Evolutionary conservation across 805 yeast genomes (phyloP), one percentile per base, ranked within the genome.

Genomic region (Pichia sporocuriosa): DNA sequence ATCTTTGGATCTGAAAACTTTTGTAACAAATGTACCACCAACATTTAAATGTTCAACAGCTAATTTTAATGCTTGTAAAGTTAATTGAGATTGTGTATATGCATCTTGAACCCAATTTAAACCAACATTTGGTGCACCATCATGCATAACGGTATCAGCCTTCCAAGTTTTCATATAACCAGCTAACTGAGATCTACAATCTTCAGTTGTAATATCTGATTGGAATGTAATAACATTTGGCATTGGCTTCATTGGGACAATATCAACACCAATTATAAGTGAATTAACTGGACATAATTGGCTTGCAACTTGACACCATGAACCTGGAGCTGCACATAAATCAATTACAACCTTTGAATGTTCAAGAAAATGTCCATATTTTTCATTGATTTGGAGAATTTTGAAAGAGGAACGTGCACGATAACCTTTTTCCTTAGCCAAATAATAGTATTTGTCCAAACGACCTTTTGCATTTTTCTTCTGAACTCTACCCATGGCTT

Each of bases 41-140:
- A 84, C 84, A 24, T 75, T 70, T 56, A 93, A 71, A 63, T 93
- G 88, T 65, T 93, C 99, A 12, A 82, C 96, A 1, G 98, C 99
- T 46, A 93, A 71, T 61, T 82, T 87, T 56, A 93, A 71, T 25
- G 97, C 95, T 68, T 89, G 96, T 52, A 93, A 69, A 24, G 96
- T 94, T 53, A 93, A 77, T 59, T 90, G 97, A 22, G 96, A 87
- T 68, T 93, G 99, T 2, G 97, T 87, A 67, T 86, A 93, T 1
- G 99, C 98, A 77, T 93, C 99, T 65, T 93, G 99, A 17, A 85
- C 93, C 99, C 99, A 93, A n/a, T 96, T 95, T 58, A 93, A 73
- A 81, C 99, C 99, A 55, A 93, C 97, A 58, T 93, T 93, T 24
- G 99, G 99, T 23, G 99, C 99, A 81, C 99, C 99, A 73, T 93